Evolutionary conservation across 345 rosid species (phyloP).

Genomic region (Citrus trifoliata): DNA sequence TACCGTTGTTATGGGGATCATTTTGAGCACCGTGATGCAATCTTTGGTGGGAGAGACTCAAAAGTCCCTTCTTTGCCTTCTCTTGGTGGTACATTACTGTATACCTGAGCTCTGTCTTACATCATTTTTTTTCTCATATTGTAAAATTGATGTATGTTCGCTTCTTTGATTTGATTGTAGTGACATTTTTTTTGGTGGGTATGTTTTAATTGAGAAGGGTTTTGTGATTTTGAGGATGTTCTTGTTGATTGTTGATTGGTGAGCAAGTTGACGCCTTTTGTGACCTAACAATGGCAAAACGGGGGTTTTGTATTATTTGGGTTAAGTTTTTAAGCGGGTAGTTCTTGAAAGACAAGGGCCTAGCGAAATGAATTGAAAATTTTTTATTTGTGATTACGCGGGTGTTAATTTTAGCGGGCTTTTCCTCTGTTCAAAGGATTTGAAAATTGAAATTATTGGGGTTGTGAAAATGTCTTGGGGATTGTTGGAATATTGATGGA

Average conservation of each 20-base stretch:
- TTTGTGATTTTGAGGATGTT: not conserved
- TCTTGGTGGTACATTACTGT: conserved; percentile 3
- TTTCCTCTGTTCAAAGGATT: not conserved
- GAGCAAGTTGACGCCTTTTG: not conserved
- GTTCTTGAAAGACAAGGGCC: not conserved
- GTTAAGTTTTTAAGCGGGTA: not conserved
- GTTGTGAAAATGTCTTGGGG: not conserved
- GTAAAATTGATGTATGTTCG: not conserved
- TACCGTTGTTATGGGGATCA: not conserved
- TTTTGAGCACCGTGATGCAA: not conserved
- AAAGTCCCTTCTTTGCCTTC: conserved; percentile 4
- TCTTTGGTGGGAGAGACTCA: not conserved
- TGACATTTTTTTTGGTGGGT: not conserved
- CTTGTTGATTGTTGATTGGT: not conserved
- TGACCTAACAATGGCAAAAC: not conserved
- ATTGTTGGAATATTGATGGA: not conserved
- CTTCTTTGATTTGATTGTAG: not conserved
- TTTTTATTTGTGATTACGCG: not conserved
- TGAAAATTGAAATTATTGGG: not conserved
- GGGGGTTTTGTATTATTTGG: not conserved
- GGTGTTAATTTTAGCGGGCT: not conserved
- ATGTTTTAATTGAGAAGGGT: not conserved
- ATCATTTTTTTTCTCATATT: not conserved
- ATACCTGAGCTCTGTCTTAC: not conserved
- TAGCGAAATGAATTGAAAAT: not conserved